These are phyloP conservation scores for Olyra latifolia DNA, from an alignment of 176 grass and related monocot genomes.

Conservation along the genomic window DNA sequence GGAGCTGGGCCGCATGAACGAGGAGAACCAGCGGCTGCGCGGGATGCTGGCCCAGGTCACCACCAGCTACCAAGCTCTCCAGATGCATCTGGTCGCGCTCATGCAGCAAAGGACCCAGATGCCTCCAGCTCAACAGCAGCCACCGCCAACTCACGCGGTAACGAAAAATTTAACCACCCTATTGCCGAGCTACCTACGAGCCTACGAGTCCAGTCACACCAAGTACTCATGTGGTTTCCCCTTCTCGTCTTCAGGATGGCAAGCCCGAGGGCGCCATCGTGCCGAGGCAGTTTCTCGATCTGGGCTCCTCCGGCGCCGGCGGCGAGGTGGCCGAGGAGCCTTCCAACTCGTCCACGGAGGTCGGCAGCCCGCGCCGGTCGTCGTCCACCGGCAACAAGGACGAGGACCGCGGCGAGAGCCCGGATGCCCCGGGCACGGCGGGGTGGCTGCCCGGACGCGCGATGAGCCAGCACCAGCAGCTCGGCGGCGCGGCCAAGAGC, in stretches of 20 bases:
- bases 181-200: neutral
- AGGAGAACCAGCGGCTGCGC: constrained; percentile 86
- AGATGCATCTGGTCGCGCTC: constrained; percentile 70
- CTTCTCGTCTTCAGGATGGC: neutral
- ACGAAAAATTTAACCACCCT: neutral
- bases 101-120: constrained; percentile 54
- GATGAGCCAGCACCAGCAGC: constrained; percentile 32
- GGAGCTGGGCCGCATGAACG: constrained; percentile 73
- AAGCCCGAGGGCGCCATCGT: constrained; percentile 28
- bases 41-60: constrained; percentile 76
- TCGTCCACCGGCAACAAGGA: constrained; percentile 36
- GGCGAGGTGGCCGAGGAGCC: constrained; percentile 37
- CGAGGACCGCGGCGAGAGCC: constrained; percentile 23
- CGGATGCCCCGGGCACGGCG: constrained; percentile 33
- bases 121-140: constrained; percentile 16
- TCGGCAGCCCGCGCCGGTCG: constrained; percentile 53
- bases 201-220: neutral
- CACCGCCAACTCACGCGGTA: constrained; percentile 27
- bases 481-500: constrained; percentile 23
- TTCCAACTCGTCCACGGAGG: constrained; percentile 83
- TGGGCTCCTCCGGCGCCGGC: constrained; percentile 23
- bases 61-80: constrained; percentile 74
- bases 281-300: constrained; percentile 64
- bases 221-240: neutral
- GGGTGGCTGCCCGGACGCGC: constrained; percentile 15